Evolutionary conservation across 2,329 filamentous ascomycete genomes (phyloP), one percentile per base, ranked within the genome.

Genomic region (Calonectria crousiana): DNA sequence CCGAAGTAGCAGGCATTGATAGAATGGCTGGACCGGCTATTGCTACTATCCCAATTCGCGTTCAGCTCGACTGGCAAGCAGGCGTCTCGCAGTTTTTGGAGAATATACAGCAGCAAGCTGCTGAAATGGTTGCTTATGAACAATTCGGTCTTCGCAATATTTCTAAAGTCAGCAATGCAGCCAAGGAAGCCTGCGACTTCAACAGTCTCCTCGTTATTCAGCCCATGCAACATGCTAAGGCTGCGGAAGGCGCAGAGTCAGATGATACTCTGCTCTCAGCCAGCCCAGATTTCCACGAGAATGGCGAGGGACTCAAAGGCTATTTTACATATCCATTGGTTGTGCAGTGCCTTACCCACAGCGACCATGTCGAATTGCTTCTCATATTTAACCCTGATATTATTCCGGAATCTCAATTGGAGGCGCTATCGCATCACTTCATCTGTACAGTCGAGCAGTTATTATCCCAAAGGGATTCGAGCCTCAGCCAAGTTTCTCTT

Each of bases 41-140:
- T 67, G 84, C 85, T 3, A 88, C 86, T 0, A 82, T 88, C 4
- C 86, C 86, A 0, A 75, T 88, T 13, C 83, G 85, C 4, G 79
- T 88, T 4, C 80, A 75, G 9, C 67, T 87, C 9, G 78, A 82
- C 88, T 14, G 16, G 4, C 28, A 65, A 4, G 20, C 71, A 18
- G 66, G 18, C 0, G 75, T 79, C 0, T 26, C 56, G 47, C 77
- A 0, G 6, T 72, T 72, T 28, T 62, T 82, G 1, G 18, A 72
- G 0, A 18, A 51, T 0, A 23, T 80, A 0, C 79, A 80, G 28
- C 26, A 71, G 2, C 70, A 78, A 28, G 62, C 74, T 2, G 41
- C 73, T 2, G 74, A 77, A 4, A 77, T 75, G 62, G 76, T 79
- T 16, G 64, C 74, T 0, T 77, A 73, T 41, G 78, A 79, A 10